phyloP scores from a whole-genome alignment of 352 stramenopile species.

The Phytophthora syringae region DNA sequence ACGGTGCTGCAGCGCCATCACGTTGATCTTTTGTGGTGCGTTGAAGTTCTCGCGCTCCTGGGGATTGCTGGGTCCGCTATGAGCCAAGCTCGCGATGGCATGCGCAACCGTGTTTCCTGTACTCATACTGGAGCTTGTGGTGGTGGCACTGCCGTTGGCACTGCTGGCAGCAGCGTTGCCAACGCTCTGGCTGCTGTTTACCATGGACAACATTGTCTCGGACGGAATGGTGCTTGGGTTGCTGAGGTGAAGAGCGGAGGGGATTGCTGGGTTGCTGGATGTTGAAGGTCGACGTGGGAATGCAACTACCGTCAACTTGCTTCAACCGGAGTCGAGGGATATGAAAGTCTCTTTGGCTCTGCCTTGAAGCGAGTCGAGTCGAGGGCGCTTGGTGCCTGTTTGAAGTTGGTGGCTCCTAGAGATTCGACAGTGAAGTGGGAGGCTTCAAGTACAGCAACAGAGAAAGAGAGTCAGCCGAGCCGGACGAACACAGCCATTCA shows the following conservation, averaged over 20 bases:
- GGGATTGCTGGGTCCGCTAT: constrained; percentile 19
- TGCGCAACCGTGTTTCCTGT: constrained; percentile 38
- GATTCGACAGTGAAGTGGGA: constrained; percentile 45
- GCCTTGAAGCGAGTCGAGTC: constrained; percentile 9
- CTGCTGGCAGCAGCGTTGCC: constrained; percentile 24
- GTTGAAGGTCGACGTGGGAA: constrained; percentile 30
- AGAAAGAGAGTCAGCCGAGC: constrained; percentile 47
- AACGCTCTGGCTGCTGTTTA: constrained; percentile 46
- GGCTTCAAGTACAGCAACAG: constrained; percentile 67
- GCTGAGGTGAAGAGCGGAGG: background rate
- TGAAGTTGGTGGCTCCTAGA: constrained; percentile 83
- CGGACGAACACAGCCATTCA: constrained; percentile 50
- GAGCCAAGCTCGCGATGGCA: constrained; percentile 37
- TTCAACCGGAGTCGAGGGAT: constrained; percentile 5
- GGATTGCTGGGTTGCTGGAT: constrained; percentile 18
- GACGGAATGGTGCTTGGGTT: constrained; percentile 31
- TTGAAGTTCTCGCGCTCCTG: constrained; percentile 17
- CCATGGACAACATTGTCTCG: constrained; percentile 67
- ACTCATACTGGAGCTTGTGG: constrained; percentile 25
- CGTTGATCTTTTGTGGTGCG: constrained; percentile 6
- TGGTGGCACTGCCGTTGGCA: constrained; percentile 11
- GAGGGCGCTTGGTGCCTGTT: constrained; percentile 25
- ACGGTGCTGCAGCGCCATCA: constrained; percentile 16
- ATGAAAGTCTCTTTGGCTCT: constrained; percentile 12
- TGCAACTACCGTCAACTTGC: constrained; percentile 14